Evolutionary conservation across 306 rosid genomes (phyloP), one percentile per base, ranked within the genome.

Genomic region (Castanea sativa): DNA sequence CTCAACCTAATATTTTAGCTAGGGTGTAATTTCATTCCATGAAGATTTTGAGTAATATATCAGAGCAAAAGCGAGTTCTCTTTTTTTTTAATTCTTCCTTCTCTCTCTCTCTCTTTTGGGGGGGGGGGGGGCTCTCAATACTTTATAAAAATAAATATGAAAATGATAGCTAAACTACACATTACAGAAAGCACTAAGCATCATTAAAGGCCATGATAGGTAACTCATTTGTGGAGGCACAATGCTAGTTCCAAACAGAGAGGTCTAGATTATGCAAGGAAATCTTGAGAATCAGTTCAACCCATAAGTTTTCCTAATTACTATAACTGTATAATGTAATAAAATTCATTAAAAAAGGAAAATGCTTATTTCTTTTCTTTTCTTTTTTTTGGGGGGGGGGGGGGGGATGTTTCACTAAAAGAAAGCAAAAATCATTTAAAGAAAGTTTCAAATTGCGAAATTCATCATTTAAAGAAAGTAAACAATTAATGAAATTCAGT

Each of bases 401-500:
- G 53, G 1, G 53, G 11, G 11, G 45, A 41, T 41, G 45, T 41
- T 41, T 41, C 45, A 41, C 45, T 41, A 41, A 41, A 41, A 41
- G 45, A 38, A 38, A 38, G 45, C 45, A 38, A 38, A 7, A 10
- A 6, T 11, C 16, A 45, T 3, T 45, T 60, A 25, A 27, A n/a
- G 65, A 65, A 4, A 38, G 58, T 20, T 21, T 49, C 6, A 8
- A 11, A 49, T n/a, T 10, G 51, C 56, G 71, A 55, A 63, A 6
- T 69, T 84, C 38, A 71, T 57, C 41, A 16, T 27, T 20, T 41
- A 52, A 23, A 38, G 30, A 77, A 77, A 82, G 70, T 53, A 32
- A 43, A 75, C 61, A 27, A 76, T 65, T 69, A 32, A 69, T 78
- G 41, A 80, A 41, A 86, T 61, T 53, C 57, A 64, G 69, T 8